phyloP scores from a whole-genome alignment of 495 filamentous ascomycete genomes.

The Endocarpon pusillum region DNA sequence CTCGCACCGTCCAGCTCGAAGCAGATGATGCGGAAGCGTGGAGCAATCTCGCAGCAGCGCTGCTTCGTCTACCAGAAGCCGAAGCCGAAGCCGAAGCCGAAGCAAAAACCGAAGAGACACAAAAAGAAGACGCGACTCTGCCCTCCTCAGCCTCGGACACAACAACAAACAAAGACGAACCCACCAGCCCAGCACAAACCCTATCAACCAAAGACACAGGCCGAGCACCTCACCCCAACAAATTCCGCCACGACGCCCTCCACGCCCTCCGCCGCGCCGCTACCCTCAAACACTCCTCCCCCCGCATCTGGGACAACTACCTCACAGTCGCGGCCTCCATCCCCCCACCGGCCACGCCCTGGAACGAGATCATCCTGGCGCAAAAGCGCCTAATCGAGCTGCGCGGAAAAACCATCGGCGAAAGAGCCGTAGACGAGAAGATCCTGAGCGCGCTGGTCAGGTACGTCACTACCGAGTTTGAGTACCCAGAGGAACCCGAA shows the following conservation, averaged over 20 bases:
- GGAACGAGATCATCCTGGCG: slow-evolving; percentile 54
- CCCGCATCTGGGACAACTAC: slow-evolving; percentile 91
- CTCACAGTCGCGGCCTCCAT: slow-evolving; percentile 68
- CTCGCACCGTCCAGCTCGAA: slow-evolving; percentile 60
- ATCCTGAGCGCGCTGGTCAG: slow-evolving; percentile 54
- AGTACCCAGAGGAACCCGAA: slow-evolving; percentile 24
- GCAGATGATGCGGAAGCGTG: slow-evolving; percentile 83
- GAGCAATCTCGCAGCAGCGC: slow-evolving; percentile 81
- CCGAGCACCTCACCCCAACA: slow-evolving; percentile 29
- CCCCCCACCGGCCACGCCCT: slow-evolving; percentile 50
- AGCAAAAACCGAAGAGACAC: slow-evolving; percentile 8
- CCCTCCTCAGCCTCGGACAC: slow-evolving; percentile 28
- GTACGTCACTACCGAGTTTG: slow-evolving; percentile 40
- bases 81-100: slow-evolving; percentile 20
- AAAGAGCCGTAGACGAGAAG: slow-evolving; percentile 58
- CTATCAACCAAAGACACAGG: neutral
- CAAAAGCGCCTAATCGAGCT: slow-evolving; percentile 60
- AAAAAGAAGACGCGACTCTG: slow-evolving; percentile 21
- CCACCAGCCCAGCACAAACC: too few species aligned
- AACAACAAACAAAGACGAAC: slow-evolving; percentile 18
- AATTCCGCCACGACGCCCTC: slow-evolving; percentile 55
- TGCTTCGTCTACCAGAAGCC: slow-evolving; percentile 30
- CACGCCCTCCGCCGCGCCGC: slow-evolving; percentile 72
- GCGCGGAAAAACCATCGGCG: slow-evolving; percentile 45
- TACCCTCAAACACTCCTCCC: slow-evolving; percentile 60